These are phyloP conservation scores for Kodamaea anthophila DNA, from an alignment of 1,139 yeast species.

Conservation along the genomic window DNA sequence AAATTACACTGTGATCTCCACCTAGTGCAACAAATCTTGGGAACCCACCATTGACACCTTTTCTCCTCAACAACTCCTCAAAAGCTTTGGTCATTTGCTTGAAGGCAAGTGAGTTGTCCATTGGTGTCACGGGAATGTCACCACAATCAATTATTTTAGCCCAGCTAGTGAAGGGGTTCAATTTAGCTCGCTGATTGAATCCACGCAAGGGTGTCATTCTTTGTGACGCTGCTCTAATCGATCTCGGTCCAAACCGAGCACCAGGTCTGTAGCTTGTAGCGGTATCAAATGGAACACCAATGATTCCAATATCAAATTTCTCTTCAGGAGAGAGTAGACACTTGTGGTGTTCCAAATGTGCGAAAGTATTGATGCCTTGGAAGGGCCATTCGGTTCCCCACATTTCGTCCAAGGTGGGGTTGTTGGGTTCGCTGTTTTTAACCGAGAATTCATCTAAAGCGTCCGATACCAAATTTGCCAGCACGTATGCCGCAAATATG, in stretches of 20 bases:
- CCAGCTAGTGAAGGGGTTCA: slow-evolving; percentile 64
- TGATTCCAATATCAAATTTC: slow-evolving; percentile 56
- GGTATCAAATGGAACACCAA: slow-evolving; percentile 77
- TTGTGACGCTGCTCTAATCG: slow-evolving; percentile 67
- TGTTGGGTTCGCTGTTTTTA: slow-evolving; percentile 2
- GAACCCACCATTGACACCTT: slow-evolving; percentile 25
- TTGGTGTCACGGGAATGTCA: slow-evolving; percentile 75
- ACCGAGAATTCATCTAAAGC: slow-evolving; percentile 2
- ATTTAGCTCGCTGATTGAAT: slow-evolving; percentile 58
- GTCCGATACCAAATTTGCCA: slow-evolving; percentile 3
- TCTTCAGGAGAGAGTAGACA: slow-evolving; percentile 48
- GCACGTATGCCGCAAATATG: too few species aligned
- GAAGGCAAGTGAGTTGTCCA: slow-evolving; percentile 66
- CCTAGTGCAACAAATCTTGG: slow-evolving; percentile 68
- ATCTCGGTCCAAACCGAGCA: slow-evolving; percentile 76
- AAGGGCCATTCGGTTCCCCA: slow-evolving; percentile 69
- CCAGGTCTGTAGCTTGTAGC: slow-evolving; percentile 71
- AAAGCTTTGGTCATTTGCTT: slow-evolving; percentile 67
- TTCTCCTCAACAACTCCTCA: slow-evolving; percentile 43
- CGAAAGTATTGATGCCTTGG: slow-evolving; percentile 67
- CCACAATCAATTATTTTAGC: slow-evolving; percentile 70
- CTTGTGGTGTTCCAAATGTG: slow-evolving; percentile 55
- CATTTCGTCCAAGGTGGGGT: slow-evolving; percentile 40
- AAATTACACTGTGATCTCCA: slow-evolving; percentile 70
- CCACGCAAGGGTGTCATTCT: slow-evolving; percentile 64